A percentile compares a stretch with the other conserved stretches of the same genome.
These are phyloP conservation scores for Cordyceps militaris DNA, from an alignment of 2,329 filamentous ascomycete species.

Conservation along the genomic window DNA sequence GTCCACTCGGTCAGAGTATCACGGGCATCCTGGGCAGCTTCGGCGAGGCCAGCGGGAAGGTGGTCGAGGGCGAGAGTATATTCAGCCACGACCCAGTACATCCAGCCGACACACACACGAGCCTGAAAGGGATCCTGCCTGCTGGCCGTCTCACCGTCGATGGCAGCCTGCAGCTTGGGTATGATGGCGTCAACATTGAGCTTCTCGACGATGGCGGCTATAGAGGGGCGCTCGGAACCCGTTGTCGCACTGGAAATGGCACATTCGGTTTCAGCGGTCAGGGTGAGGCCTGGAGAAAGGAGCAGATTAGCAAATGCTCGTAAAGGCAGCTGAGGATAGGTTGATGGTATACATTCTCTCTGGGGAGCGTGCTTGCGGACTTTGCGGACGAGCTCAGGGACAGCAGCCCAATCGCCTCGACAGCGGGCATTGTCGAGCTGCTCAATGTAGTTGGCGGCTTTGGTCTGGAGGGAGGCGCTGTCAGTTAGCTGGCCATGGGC, in stretches of 20 bases:
- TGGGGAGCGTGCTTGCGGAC: slow-evolving; percentile 88
- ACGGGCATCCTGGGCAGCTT: slow-evolving; percentile 46
- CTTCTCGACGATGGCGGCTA: slow-evolving; percentile 34
- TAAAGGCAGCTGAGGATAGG: slow-evolving; percentile 6
- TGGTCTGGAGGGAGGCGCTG: slow-evolving; percentile 39
- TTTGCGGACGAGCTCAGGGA: slow-evolving; percentile 87
- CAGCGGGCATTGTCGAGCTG: slow-evolving; percentile 82
- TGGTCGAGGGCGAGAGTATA: slow-evolving; percentile 52
- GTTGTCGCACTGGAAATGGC: slow-evolving; percentile 51
- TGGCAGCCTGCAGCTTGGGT: slow-evolving; percentile 46
- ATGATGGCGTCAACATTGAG: slow-evolving; percentile 39
- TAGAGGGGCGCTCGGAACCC: slow-evolving; percentile 33
- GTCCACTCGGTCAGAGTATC: slow-evolving; percentile 65
- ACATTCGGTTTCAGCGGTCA: slow-evolving; percentile 63
- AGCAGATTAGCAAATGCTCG: not conserved
- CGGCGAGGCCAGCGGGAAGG: slow-evolving; percentile 57
- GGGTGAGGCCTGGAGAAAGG: slow-evolving; percentile 51
- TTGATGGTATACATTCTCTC: slow-evolving; percentile 61
- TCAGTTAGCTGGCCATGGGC: not conserved
- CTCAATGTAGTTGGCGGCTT: slow-evolving; percentile 75
- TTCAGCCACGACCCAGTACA: slow-evolving; percentile 72
- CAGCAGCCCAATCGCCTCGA: slow-evolving; percentile 76
- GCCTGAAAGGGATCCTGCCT: slow-evolving; percentile 66
- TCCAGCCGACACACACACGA: slow-evolving; percentile 74
- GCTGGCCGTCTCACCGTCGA: slow-evolving; percentile 49